phyloP scores from a whole-genome alignment of 805 yeast species.

The Barnettozyma botsteinii region DNA sequence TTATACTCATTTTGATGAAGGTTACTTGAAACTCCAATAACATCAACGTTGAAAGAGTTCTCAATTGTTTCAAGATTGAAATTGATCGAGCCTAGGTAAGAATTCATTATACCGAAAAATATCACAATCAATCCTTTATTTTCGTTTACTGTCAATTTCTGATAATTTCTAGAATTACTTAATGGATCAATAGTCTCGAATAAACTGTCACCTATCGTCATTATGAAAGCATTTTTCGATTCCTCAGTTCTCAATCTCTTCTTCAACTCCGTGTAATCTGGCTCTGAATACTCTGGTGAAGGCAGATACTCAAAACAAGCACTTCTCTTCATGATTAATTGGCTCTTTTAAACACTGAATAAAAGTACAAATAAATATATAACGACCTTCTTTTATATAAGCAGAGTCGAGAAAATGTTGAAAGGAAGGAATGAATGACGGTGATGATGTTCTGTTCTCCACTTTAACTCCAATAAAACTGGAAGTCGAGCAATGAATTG shows the following conservation, averaged over 20 bases:
- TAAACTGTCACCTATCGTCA: constrained; percentile 10
- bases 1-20: constrained; percentile 8
- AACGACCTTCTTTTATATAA: too few species aligned
- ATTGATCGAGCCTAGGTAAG: constrained; percentile 12
- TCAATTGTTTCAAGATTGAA: constrained; percentile 1
- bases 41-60: constrained; percentile 7
- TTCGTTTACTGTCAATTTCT: constrained; percentile 2
- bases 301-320: constrained; percentile 9
- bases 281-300: constrained; percentile 15
- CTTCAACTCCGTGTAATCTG: neutral
- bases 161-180: neutral
- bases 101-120: constrained; percentile 22
- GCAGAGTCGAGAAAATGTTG: too few species aligned
- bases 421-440: too few species aligned
- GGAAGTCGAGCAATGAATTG: too few species aligned
- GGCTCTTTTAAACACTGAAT: neutral
- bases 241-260: neutral
- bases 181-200: constrained; percentile 11
- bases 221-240: constrained; percentile 9
- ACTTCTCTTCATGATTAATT: constrained; percentile 11
- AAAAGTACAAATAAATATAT: neutral
- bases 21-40: constrained; percentile 21
- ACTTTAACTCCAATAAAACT: too few species aligned
- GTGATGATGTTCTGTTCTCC: too few species aligned
- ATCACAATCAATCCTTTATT: constrained; percentile 16